Conservation (phyloP, 257 asterid genomes). For the Buddleja alternifolia region DNA sequence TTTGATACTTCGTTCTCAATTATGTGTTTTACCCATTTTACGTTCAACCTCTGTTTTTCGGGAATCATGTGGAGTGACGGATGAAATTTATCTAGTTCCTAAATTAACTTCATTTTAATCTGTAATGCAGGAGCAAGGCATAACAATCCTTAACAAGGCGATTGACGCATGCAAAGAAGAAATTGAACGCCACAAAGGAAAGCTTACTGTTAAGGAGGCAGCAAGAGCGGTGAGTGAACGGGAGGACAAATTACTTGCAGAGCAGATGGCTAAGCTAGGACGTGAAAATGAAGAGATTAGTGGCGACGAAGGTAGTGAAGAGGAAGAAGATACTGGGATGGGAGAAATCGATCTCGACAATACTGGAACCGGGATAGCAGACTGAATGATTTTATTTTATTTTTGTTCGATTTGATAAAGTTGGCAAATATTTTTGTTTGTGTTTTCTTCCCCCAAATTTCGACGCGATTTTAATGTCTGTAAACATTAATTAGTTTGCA, state of each 20-base stretch:
- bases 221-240: constrained; percentile 99
- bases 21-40: background rate
- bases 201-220: constrained; percentile 85
- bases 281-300: constrained; percentile 80
- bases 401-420: constrained; percentile 11
- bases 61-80: background rate
- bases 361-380: constrained; percentile 47
- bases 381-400: constrained; percentile 18
- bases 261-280: constrained; percentile 74
- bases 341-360: constrained; percentile 82
- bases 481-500: too few relatives aligned
- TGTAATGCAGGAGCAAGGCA: constrained; percentile 88
- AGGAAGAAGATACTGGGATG: constrained; percentile 98
- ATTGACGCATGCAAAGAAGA: constrained; percentile 84
- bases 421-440: constrained; percentile 17
- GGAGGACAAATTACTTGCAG: constrained; percentile 85
- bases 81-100: constrained; percentile 11
- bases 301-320: constrained; percentile 91
- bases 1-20: constrained; percentile 13
- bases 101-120: constrained; percentile 11
- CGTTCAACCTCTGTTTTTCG: constrained; percentile 9
- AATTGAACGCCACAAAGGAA: constrained; percentile 82
- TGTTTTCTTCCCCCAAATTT: background rate
- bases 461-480: background rate
- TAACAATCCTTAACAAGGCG: constrained; percentile 73